Percentiles rank a stretch among this genome's conserved stretches.
Conservation (phyloP, 2,329 filamentous ascomycete genomes). For the Ophiosphaerella korrae region DNA sequence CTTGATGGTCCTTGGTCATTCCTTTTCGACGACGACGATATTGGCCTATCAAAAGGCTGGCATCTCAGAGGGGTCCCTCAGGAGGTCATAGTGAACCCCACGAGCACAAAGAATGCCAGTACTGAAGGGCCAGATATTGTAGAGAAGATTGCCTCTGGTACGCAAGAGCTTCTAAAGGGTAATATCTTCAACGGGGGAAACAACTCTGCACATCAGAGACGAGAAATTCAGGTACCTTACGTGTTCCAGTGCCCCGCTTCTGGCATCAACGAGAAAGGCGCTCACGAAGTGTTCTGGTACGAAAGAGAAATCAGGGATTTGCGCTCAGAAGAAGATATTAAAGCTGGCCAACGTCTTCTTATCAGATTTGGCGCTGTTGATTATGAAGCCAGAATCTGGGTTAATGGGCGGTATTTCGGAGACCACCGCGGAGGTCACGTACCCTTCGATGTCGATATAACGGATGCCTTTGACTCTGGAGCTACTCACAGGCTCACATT, state of each 20-base stretch:
- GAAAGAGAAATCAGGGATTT: slow-evolving; percentile 59
- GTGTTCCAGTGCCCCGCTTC: slow-evolving; percentile 69
- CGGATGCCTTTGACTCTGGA: slow-evolving; percentile 48
- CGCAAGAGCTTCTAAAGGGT: slow-evolving; percentile 54
- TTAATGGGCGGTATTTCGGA: slow-evolving; percentile 59
- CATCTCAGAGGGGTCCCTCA: slow-evolving; percentile 58
- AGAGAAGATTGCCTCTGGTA: slow-evolving; percentile 57
- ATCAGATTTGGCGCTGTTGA: slow-evolving; percentile 67
- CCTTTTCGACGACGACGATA: slow-evolving; percentile 68
- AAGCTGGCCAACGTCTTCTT: slow-evolving; percentile 50
- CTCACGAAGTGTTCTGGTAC: slow-evolving; percentile 73
- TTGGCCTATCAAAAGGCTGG: slow-evolving; percentile 61
- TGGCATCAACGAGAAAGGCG: slow-evolving; percentile 64
- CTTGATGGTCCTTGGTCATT: slow-evolving; percentile 69
- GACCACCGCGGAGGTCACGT: slow-evolving; percentile 65
- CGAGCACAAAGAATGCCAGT: slow-evolving; percentile 21
- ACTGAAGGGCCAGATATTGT: slow-evolving; percentile 47
- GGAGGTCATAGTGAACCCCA: slow-evolving; percentile 38
- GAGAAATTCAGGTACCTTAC: slow-evolving; percentile 66
- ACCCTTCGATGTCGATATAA: slow-evolving; percentile 62
- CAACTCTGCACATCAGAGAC: slow-evolving; percentile 50
- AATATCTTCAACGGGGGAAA: slow-evolving; percentile 47
- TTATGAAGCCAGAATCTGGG: slow-evolving; percentile 64
- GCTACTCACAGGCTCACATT: slow-evolving; percentile 53
- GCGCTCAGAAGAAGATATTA: slow-evolving; percentile 51